Conservation (phyloP, 1,284 basidiomycete genomes). For the Kalmanozyma brasiliensis region DNA sequence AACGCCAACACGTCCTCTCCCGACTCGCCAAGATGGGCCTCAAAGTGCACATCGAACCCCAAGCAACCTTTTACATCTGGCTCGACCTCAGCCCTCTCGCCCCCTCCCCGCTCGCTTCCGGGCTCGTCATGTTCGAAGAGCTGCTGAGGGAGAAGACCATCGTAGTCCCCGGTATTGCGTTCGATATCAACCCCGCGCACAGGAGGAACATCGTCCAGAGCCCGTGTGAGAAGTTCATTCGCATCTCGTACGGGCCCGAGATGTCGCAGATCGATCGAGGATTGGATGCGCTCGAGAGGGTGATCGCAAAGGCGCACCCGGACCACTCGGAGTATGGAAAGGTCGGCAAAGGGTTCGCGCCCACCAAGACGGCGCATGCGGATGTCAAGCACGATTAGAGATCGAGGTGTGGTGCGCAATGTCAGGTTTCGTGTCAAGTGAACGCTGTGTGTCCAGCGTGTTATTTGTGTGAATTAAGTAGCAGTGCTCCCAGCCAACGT, state of each 20-base stretch:
- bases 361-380: conserved; percentile 25
- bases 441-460: too few species aligned
- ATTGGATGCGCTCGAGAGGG: conserved; percentile 83
- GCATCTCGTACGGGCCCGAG: conserved; percentile 82
- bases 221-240: conserved; percentile 70
- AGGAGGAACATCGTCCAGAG: conserved; percentile 81
- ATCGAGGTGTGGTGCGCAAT: too few species aligned
- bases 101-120: conserved; percentile 82
- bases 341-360: conserved; percentile 35
- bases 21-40: conserved; percentile 78
- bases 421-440: too few species aligned
- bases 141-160: conserved; percentile 88
- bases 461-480: too few species aligned
- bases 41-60: conserved; percentile 42
- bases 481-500: too few species aligned
- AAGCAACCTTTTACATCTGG: conserved; percentile 82
- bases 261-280: conserved; percentile 81
- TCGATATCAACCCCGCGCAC: conserved; percentile 74
- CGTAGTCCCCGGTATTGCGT: conserved; percentile 85
- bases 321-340: conserved; percentile 68
- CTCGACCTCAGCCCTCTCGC: conserved; percentile 80
- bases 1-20: conserved; percentile 86
- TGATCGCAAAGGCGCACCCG: conserved; percentile 76
- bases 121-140: conserved; percentile 94
- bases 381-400: conserved; percentile 31